phyloP scores from a whole-genome alignment of 140 eudicot species.

The Oenanthe javanica region DNA sequence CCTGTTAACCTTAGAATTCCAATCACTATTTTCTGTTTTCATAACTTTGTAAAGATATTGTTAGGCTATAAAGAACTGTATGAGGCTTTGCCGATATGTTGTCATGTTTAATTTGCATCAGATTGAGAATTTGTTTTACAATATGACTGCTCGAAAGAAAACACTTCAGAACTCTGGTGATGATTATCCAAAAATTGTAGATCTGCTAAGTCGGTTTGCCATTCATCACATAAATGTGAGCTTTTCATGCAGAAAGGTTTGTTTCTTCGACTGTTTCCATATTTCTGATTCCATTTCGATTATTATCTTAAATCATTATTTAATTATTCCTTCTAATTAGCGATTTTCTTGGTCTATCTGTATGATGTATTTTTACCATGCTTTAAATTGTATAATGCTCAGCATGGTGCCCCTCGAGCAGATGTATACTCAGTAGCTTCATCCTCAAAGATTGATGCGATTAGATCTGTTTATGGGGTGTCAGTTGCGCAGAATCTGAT shows the following conservation, averaged over 20 bases:
- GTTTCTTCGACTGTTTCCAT: neutral
- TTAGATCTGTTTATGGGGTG: slow-evolving; percentile 84
- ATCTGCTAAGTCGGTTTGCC: slow-evolving; percentile 83
- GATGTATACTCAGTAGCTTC: slow-evolving; percentile 78
- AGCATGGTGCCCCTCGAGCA: slow-evolving; percentile 90
- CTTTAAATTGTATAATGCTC: slow-evolving; percentile 7
- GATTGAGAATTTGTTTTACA: slow-evolving; percentile 87
- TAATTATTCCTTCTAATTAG: neutral
- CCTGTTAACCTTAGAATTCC: neutral
- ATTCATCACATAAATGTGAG: slow-evolving; percentile 80
- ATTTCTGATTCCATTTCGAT: neutral
- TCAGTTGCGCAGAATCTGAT: slow-evolving; percentile 78
- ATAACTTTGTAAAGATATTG: neutral
- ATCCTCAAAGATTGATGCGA: slow-evolving; percentile 83
- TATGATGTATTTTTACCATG: neutral
- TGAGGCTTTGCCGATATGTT: slow-evolving; percentile 6
- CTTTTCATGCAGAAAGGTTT: slow-evolving; percentile 93
- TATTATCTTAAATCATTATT: neutral
- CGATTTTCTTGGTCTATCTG: neutral
- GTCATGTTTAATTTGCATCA: slow-evolving; percentile 22
- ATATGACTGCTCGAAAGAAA: slow-evolving; percentile 92
- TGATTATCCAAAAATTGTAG: slow-evolving; percentile 88
- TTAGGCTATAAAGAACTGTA: neutral
- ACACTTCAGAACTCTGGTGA: slow-evolving; percentile 88
- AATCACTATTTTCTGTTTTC: neutral